Evolutionary conservation across 1,284 basidiomycete species (phyloP).

Genomic region (Irpex sp.): DNA sequence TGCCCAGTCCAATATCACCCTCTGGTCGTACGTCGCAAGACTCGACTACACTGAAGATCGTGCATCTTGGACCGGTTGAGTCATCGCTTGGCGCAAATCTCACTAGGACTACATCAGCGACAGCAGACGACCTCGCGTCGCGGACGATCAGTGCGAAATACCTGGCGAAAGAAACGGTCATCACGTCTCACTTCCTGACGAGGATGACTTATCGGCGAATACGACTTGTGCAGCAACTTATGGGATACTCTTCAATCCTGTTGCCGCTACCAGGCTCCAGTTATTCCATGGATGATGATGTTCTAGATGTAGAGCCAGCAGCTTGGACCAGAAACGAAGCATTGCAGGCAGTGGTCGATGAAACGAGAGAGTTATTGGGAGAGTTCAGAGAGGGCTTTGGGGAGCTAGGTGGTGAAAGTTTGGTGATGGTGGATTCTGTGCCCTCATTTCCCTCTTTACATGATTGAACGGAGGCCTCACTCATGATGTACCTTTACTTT

Average conservation of each 20-base stretch:
- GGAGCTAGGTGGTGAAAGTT: constrained; percentile 23
- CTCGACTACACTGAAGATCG: constrained; percentile 41
- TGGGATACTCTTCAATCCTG: constrained; percentile 52
- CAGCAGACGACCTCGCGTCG: neutral
- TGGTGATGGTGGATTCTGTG: constrained; percentile 18
- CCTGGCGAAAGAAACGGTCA: constrained; percentile 28
- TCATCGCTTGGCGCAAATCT: constrained; percentile 28
- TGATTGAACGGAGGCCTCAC: neutral
- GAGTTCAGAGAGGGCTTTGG: constrained; percentile 44
- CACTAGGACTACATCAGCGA: neutral
- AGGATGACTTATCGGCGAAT: constrained; percentile 53
- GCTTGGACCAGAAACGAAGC: constrained; percentile 54
- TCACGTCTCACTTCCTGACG: constrained; percentile 45
- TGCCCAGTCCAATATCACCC: constrained; percentile 29
- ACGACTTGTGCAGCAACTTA: constrained; percentile 51
- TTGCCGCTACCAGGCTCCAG: constrained; percentile 37
- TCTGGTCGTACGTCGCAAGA: constrained; percentile 29
- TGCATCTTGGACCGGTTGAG: constrained; percentile 55
- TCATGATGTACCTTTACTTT: too few relatives aligned
- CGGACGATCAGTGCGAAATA: constrained; percentile 9
- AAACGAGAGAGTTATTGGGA: constrained; percentile 49
- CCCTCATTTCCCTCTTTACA: constrained; percentile 1
- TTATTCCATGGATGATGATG: constrained; percentile 20
- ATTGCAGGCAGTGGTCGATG: constrained; percentile 43
- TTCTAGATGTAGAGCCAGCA: constrained; percentile 25